Base-by-base conservation (phyloP, 306 rosid genomes). In the Echinosophora koreensis region DNA sequence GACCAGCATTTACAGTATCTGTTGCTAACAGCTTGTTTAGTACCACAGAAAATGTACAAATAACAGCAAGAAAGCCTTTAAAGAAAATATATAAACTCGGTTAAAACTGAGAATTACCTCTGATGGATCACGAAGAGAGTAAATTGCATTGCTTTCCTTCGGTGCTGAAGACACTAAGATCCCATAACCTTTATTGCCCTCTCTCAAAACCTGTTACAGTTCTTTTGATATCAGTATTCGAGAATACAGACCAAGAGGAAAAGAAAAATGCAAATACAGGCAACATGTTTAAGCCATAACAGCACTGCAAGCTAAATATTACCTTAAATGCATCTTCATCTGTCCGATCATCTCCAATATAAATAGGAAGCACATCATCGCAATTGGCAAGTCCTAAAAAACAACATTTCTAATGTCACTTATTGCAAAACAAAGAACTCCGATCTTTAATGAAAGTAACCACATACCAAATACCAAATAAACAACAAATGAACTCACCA, bases 241-340 rank as follows among this genome's bases (percentile, higher is more conserved):
- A 67, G 42, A 76, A 52, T 11, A 62, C 13, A 37, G 34, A 12
- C 58, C 55, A 52, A 51, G n/a, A 54, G 51, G 76, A 35, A 14
- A 59, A n/a, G 14, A 30, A 58, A 22, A 9, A 34, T 11, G 55
- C 16, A 27, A 37, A 49, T 8, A 39, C 30, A 64, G 4, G n/a
- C 12, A 77, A 49, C 15, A 66, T 17, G n/a, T 57, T 64, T 7
- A 58, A 18, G 58, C 34, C 30, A 46, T 42, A 32, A 76, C 10
- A 44, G 57, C 30, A 54, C 4, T 54, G 62, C 12, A 35, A 34
- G 27, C 14, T 66, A 38, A 42, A 66, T 35, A 14, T 80, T 82
- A 94, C 99, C 92, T 93, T 88, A 62, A 96, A 96, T 47, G 98
- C 98, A 59, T 96, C 99, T 88, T 96, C 99, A 37, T 96, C 99